Percentiles rank a stretch among this genome's conserved stretches.
These are phyloP conservation scores for Komagataea norvegica DNA, from an alignment of 1,139 yeast species.

Conservation along the genomic window DNA sequence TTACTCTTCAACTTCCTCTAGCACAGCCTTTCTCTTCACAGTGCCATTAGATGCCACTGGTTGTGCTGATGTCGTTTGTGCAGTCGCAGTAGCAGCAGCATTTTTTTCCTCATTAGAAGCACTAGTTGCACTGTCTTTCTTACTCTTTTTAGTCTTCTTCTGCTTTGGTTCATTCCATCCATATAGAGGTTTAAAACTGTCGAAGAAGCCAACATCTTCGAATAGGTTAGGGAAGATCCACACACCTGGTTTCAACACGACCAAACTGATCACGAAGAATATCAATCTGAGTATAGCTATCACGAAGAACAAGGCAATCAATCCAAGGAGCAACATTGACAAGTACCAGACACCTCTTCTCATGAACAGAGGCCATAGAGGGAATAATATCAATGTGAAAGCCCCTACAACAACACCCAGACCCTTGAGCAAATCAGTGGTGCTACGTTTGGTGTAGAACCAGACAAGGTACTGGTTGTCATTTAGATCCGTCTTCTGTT, in stretches of 20 bases:
- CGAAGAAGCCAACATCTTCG: constrained; percentile 92
- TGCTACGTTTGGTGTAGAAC: constrained; percentile 77
- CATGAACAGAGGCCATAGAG: constrained; percentile 92
- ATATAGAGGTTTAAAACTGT: constrained; percentile 83
- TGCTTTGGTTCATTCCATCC: constrained; percentile 66
- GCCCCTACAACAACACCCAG: constrained; percentile 60
- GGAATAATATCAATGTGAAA: constrained; percentile 80
- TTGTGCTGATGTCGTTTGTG: constrained; percentile 2
- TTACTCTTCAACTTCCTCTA: constrained; percentile 6
- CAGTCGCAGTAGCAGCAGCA: neutral
- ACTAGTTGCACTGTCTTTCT: constrained; percentile 9
- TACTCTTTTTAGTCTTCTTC: constrained; percentile 25
- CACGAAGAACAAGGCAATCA: constrained; percentile 70
- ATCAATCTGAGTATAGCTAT: constrained; percentile 78
- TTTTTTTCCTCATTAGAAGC: constrained; percentile 4
- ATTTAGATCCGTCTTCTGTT: constrained; percentile 63
- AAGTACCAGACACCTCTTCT: constrained; percentile 88
- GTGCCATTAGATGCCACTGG: neutral
- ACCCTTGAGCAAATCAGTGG: constrained; percentile 59
- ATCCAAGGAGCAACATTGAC: constrained; percentile 70
- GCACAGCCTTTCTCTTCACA: constrained; percentile 2
- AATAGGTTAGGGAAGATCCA: constrained; percentile 97
- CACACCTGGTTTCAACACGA: constrained; percentile 62
- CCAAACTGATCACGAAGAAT: constrained; percentile 58
- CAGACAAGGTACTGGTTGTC: constrained; percentile 85